phyloP scores from a whole-genome alignment of 2,329 filamentous ascomycete species.

The Diaporthe australafricana region DNA sequence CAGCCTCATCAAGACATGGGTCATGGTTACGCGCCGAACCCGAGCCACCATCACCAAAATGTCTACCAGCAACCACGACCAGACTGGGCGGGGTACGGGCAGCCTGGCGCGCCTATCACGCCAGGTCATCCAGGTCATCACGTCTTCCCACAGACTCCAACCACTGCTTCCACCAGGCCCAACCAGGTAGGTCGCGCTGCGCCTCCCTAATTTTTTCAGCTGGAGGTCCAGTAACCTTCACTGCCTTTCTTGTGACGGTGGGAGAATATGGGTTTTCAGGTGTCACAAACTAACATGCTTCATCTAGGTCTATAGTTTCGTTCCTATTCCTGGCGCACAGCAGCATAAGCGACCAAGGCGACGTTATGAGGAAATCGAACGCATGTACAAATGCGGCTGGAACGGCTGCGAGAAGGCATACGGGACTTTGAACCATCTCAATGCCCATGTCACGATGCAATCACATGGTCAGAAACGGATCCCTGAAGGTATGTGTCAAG shows the following conservation, averaged over 20 bases:
- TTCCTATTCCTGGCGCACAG: slow-evolving; percentile 95
- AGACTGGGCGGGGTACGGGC: slow-evolving; percentile 78
- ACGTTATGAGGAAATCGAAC: slow-evolving; percentile 97
- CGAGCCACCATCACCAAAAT: too few relatives aligned
- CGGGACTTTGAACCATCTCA: slow-evolving; percentile 95
- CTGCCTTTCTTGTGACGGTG: not conserved
- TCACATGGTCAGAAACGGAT: slow-evolving; percentile 94
- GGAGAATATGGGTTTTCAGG: not conserved
- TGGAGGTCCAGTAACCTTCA: too few relatives aligned
- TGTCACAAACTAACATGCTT: slow-evolving; percentile 38
- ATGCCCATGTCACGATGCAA: slow-evolving; percentile 99
- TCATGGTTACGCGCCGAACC: slow-evolving; percentile 78
- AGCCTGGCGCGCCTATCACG: slow-evolving; percentile 60
- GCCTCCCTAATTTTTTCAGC: not conserved
- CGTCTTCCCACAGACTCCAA: slow-evolving; percentile 66
- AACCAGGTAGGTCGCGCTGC: slow-evolving; percentile 68
- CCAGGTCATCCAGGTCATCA: slow-evolving; percentile 64
- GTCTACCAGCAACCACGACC: slow-evolving; percentile 76
- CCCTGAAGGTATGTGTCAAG: slow-evolving; percentile 84
- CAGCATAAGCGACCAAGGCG: slow-evolving; percentile 96
- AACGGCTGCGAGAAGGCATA: slow-evolving; percentile 99
- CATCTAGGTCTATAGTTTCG: slow-evolving; percentile 94
- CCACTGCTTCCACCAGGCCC: slow-evolving; percentile 65
- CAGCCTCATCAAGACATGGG: slow-evolving; percentile 84
- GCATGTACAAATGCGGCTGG: slow-evolving; percentile 99